Evolutionary conservation across 176 grass and related monocot species (phyloP), one percentile per base, ranked within the genome.

Genomic region (Zoysia pacifica): DNA sequence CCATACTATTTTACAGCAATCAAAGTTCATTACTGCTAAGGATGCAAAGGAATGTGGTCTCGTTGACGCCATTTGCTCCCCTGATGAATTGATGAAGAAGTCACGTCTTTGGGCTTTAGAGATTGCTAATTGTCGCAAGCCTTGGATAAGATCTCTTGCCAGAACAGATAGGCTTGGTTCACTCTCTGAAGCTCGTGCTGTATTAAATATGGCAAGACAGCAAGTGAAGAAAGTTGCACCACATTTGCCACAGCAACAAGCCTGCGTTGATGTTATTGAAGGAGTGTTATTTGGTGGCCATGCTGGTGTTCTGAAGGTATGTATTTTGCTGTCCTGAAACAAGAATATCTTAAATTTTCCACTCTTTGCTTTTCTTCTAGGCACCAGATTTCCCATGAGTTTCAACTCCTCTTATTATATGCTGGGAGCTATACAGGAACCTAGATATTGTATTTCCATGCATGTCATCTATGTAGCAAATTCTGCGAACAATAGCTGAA

Each of bases 261-360:
- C 73, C 40, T 97, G 91, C 75, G 87, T 97, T 62, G 87, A 94
- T 84, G 85, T 93, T 36, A 73, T 97, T 39, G 91, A 94, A 82
- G 94, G 94, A 43, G 20, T 92, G 59, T 64, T 89, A 65, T 85
- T 79, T 85, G 94, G 94, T 69, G 94, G 94, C 49, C 83, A 90
- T 89, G 82, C 94, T 74, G 94, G 94, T 54, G 94, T 97, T 86
- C 38, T 89, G 40, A 94, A 97, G 91, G 94, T 94, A 73, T 67
- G 73, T 18, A 2, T 59, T 59, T 7, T 59, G 20, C n/a, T 62
- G 11, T 43, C 44, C 75, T 15, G 28, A 28, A 28, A 28, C 28
- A 44, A 72, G 19, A 55, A 2, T 39, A 47, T 39, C 1, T 47
- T 61, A 71, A 18, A 46, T 64, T 54, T 63, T 47, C 11, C 9